Conservation (phyloP, 192 early-diverging fungal genomes). For the Entomortierella lignicola region DNA sequence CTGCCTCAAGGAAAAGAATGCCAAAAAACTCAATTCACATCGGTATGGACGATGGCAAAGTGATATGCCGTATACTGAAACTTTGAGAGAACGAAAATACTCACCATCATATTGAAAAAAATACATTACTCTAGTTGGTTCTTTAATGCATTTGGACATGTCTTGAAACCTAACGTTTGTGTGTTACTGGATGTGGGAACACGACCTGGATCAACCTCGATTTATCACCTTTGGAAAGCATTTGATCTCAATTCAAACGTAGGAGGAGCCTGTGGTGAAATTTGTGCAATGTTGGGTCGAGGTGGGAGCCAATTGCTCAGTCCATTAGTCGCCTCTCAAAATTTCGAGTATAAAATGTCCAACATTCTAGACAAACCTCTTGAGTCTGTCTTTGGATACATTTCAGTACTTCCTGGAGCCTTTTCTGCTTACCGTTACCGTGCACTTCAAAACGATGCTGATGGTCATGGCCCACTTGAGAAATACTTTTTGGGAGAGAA, state of each 20-base stretch:
- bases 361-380: conserved; percentile 98
- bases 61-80: neutral
- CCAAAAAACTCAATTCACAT: conserved; percentile 94
- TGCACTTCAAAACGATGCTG: conserved; percentile 79
- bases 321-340: conserved; percentile 93
- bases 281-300: conserved; percentile 83
- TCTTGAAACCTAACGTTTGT: conserved; percentile 88
- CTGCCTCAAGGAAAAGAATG: conserved; percentile 93
- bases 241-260: conserved; percentile 85
- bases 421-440: conserved; percentile 95
- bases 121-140: conserved; percentile 73
- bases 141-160: conserved; percentile 90
- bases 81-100: too few species aligned
- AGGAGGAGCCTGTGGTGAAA: conserved; percentile 96
- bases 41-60: conserved; percentile 39
- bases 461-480: conserved; percentile 72
- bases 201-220: conserved; percentile 63
- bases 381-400: conserved; percentile 96
- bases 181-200: conserved; percentile 95
- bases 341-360: conserved; percentile 99
- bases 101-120: neutral
- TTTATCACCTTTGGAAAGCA: conserved; percentile 95
- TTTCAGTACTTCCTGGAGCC: conserved; percentile 94
- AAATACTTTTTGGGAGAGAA: conserved; percentile 95
- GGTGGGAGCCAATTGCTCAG: conserved; percentile 67